A percentile compares a stretch with the other conserved stretches of the same genome.
phyloP scores from a whole-genome alignment of 78 protist genomes.

The Polysphondylium violaceum region DNA sequence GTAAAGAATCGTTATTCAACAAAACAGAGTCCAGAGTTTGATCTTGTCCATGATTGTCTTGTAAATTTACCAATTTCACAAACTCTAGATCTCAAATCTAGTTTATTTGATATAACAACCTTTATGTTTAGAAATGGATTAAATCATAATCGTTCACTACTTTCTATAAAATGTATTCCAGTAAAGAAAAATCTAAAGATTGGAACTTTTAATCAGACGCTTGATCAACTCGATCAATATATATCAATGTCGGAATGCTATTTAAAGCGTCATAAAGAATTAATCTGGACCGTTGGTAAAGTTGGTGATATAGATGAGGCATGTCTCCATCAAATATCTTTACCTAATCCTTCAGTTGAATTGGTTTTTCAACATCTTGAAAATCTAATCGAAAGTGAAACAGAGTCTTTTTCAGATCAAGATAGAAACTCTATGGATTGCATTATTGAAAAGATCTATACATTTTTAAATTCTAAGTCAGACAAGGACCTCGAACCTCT shows the following conservation, averaged over 20 bases:
- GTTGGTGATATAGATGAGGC: background rate
- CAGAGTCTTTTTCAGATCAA: background rate
- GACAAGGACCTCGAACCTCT: background rate
- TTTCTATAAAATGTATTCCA: conserved; percentile 11
- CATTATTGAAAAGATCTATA: background rate
- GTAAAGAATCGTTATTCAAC: background rate
- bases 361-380: background rate
- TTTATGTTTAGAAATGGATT: background rate
- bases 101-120: background rate
- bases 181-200: background rate
- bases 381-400: background rate
- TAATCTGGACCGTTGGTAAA: background rate
- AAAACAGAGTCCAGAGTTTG: background rate
- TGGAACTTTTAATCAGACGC: background rate
- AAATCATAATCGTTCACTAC: background rate
- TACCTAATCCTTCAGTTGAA: background rate
- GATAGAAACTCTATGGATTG: background rate
- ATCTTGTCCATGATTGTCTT: background rate
- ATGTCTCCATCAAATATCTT: background rate
- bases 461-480: background rate
- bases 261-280: background rate
- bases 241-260: background rate
- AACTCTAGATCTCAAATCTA: background rate
- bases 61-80: background rate
- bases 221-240: background rate